phyloP scores from a whole-genome alignment of 1,284 basidiomycete species.

The Ceratobasidium sp. region DNA sequence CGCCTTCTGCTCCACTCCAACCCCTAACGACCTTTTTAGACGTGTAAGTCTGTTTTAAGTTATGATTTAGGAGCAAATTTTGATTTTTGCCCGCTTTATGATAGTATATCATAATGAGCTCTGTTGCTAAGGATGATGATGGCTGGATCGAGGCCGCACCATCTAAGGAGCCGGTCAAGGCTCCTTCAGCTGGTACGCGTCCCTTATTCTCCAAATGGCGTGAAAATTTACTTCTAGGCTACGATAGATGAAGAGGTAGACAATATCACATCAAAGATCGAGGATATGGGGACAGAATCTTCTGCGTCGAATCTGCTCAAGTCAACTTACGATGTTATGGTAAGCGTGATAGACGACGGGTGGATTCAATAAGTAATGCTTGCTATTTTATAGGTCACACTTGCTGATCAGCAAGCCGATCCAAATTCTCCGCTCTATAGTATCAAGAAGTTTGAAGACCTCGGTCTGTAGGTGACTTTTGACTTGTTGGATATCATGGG shows the following conservation, averaged over 20 bases:
- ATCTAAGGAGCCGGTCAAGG: constrained; percentile 20
- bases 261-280: constrained; percentile 26
- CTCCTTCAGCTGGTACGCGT: constrained; percentile 11
- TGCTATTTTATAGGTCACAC: constrained; percentile 82
- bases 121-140: constrained; percentile 44
- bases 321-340: constrained; percentile 40
- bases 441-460: constrained; percentile 94
- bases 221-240: background rate
- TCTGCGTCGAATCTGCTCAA: constrained; percentile 28
- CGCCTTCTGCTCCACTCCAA: background rate
- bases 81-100: no score
- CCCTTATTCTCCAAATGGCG: background rate
- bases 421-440: constrained; percentile 96
- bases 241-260: constrained; percentile 21
- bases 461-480: constrained; percentile 79
- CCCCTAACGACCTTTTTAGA: constrained; percentile 8
- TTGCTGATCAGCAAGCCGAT: constrained; percentile 97
- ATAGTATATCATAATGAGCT: constrained; percentile 1
- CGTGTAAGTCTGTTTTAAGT: no score
- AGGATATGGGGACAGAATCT: constrained; percentile 31
- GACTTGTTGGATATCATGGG: constrained; percentile 46
- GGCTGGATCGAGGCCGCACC: constrained; percentile 44
- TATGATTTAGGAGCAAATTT: no score
- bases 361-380: background rate
- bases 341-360: background rate